Base-by-base conservation (phyloP, 2,329 filamentous ascomycete species). In the Colletotrichum coccodes region DNA sequence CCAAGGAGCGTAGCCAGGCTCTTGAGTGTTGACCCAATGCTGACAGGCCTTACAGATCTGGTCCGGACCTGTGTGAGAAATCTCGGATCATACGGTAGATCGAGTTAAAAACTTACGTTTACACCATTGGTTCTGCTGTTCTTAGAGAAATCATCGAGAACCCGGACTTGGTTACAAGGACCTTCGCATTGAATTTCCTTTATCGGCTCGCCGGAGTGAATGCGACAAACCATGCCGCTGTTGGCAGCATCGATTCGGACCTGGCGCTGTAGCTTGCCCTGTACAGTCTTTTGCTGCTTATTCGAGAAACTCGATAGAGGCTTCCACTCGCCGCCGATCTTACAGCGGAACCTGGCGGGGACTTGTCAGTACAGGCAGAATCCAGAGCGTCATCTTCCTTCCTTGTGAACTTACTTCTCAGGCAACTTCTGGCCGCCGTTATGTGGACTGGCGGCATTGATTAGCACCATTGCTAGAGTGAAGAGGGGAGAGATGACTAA, bases 271-370 rank as follows among this genome's bases (percentile, higher is more conserved):
- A 72, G 50, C 40, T 74, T 73, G 18, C 54, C 21, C 12, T 73
- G 66, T 12, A 80, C 53, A 6, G 75, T 59, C 21, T 71, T 73
- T 58, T 76, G 77, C 57, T 82, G 78, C 4, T 67, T 76, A 6
- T 72, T 73, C 6, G 79, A 81, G 64, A 82, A 82, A 4, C 68
- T 70, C 3, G 70, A 54, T 3, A 77, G 59, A 0, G 74, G 60
- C 54, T 78, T 79, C 78, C 76, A 81, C 62, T 82, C 80, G n/a
- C 75, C 73, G 4, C 80, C 80, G 21, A 76, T 70, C 34, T 77
- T 75, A 73, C 80, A 82, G 23, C 77, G 75, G 58, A 74, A 80
- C 38, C 79, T 80, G 47, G 12, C 21, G 26, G 34, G 8, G 26
- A 16, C 18, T 30, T 40, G 68, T 70, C 58, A 69, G 58, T 42